These are phyloP conservation scores for Coniochaeta sp. DNA, from an alignment of 2,329 filamentous ascomycete species.

Conservation along the genomic window DNA sequence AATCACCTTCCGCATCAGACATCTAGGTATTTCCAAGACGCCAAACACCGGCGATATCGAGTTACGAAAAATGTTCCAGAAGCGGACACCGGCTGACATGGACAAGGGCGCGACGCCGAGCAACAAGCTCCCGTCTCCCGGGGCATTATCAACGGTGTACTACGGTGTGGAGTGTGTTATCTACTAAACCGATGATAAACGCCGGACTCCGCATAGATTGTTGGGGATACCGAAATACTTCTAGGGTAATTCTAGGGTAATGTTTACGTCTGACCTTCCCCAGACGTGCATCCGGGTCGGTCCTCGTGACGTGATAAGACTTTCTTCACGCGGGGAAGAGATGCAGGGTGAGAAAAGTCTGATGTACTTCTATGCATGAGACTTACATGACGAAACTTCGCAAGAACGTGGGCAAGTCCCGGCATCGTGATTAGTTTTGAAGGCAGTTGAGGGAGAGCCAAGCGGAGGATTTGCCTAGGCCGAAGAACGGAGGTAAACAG, in stretches of 20 bases:
- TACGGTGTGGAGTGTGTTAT: not conserved
- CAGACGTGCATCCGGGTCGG: not conserved
- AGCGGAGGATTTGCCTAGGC: not conserved
- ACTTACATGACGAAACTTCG: too few relatives aligned
- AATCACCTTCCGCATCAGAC: too few relatives aligned
- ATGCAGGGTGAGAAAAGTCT: not conserved
- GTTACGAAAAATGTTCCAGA: too few relatives aligned
- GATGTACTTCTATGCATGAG: not conserved
- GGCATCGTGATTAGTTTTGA: not conserved
- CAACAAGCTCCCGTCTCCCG: not conserved
- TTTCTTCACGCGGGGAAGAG: not conserved
- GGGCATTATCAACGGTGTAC: not conserved
- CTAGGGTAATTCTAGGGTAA: not conserved
- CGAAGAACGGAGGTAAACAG: not conserved
- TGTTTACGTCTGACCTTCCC: slow-evolving; percentile 1
- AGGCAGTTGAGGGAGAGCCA: not conserved
- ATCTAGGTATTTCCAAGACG: too few relatives aligned
- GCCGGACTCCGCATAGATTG: not conserved
- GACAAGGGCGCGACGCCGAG: not conserved
- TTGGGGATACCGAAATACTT: not conserved
- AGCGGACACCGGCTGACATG: not conserved
- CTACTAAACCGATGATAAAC: not conserved
- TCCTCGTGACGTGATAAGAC: not conserved
- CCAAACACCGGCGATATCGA: too few relatives aligned
- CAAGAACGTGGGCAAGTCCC: too few relatives aligned